Evolutionary conservation across 2,329 filamentous ascomycete genomes (phyloP), one percentile per base, ranked within the genome.

Genomic region (Coleophoma crateriformis): DNA sequence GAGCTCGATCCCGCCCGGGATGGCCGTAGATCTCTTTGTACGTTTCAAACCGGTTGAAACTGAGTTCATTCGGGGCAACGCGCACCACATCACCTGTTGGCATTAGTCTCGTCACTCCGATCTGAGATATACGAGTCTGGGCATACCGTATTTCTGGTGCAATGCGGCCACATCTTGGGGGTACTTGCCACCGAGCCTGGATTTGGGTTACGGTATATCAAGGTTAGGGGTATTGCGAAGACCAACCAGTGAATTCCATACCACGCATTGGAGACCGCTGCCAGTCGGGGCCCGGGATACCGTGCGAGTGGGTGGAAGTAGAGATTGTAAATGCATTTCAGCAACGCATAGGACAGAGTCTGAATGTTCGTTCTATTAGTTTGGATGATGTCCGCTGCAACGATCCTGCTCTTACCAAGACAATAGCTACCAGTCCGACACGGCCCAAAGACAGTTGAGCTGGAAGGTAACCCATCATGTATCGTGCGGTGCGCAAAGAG

Each of bases 1-100:
- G 13, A 7, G 15, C 20, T 13, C 20, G 39, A 6, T 19, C 39
- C 15, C 13, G 15, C 2, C 15, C 6, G 7, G 39, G 14, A 33
- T 46, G 44, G 4, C 44, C 44, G 20, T 46, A 46, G 13, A 46
- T 46, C 34, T 46, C 44, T 13, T 46, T n/a, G 27, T 33, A 46
- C 12, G n/a, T 35, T 35, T 46, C n/a, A 7, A 35, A 33, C 15
- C 27, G 13, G 10, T 17, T 22, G 13, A 46, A 34, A 15, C 27
- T 17, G 10, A 46, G n/a, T 17, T 35, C 33, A 15, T 46, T 46
- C 8, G 44, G 44, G 13, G 32, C 44, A 22, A 46, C 17, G 20
- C 44, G 44, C 4, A 46, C 44, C 12, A 46, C 33, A 20, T 46
- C 44, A 8, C 44, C 44, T 42, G 13, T 2, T 42, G 12, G 5